Evolutionary conservation across 2,329 filamentous ascomycete genomes (phyloP).

Genomic region (Lecanosticta acicola): DNA sequence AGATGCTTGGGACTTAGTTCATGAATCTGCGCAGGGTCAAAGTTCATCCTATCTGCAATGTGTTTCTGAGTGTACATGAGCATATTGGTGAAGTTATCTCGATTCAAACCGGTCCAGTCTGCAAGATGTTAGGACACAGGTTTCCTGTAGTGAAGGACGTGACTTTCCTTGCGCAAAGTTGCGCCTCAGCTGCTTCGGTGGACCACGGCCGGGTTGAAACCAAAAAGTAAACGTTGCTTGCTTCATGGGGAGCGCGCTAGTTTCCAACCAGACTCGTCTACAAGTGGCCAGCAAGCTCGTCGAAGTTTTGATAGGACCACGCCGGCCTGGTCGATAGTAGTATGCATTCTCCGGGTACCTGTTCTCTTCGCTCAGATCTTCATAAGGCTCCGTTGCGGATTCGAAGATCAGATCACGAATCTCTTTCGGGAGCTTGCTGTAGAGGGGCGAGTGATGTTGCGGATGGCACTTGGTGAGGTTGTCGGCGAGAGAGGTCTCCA

Average conservation of each 20-base stretch:
- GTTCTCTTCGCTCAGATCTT: slow-evolving; percentile 17
- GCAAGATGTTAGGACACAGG: slow-evolving; percentile 7
- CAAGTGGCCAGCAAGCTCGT: slow-evolving; percentile 33
- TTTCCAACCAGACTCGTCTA: slow-evolving; percentile 34
- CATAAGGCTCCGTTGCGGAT: slow-evolving; percentile 29
- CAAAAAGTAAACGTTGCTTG: slow-evolving; percentile 31
- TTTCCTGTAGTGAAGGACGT: background rate
- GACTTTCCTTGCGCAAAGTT: slow-evolving; percentile 1
- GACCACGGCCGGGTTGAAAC: slow-evolving; percentile 15
- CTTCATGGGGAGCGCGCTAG: slow-evolving; percentile 26
- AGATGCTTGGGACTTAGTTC: slow-evolving; percentile 12
- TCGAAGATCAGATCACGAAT: slow-evolving; percentile 33
- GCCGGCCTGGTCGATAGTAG: slow-evolving; percentile 33
- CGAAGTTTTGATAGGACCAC: slow-evolving; percentile 19
- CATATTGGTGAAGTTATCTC: slow-evolving; percentile 16
- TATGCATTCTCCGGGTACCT: slow-evolving; percentile 24
- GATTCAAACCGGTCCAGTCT: slow-evolving; percentile 9
- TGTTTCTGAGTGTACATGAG: slow-evolving; percentile 24
- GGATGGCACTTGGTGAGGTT: slow-evolving; percentile 10
- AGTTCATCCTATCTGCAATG: slow-evolving; percentile 24
- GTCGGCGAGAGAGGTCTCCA: slow-evolving; percentile 7
- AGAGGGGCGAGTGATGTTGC: slow-evolving; percentile 14
- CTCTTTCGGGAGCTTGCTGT: slow-evolving; percentile 12
- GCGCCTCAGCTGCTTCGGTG: background rate
- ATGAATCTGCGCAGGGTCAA: background rate